Evolutionary conservation across 495 filamentous ascomycete species (phyloP), one percentile per base, ranked within the genome.

Genomic region (Penicillium psychrofluorescens): DNA sequence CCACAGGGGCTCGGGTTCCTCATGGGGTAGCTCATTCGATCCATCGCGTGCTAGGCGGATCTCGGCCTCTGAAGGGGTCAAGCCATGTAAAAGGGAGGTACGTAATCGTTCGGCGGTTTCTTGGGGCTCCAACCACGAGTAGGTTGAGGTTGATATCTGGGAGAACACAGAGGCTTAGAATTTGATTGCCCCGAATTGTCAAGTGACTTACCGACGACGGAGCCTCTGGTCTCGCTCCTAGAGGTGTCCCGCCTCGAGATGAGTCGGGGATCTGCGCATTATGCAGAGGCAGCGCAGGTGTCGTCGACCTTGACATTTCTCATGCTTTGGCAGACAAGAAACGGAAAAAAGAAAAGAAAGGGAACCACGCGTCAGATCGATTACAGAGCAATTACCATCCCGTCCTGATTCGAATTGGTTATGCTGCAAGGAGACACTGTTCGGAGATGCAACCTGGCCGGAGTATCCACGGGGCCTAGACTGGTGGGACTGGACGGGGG

Each of bases 1-100:
- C 86, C 92, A 97, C 40, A 96, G 65, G 11, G 92, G 90, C 67
- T 99, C 92, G 5, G 90, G 88, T 46, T 90, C 84, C 43, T 95
- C 88, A 52, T 90, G 88, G 6, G 91, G 88, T 36, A 99, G 83
- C 64, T 99, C 92, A 59, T 99, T 99, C 8, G 86, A 81, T 16
- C 92, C 92, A 74, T 92, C 76, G 43, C 82, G 79, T 45, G 81
- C 76, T 28, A 95, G 69, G 44, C 91, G 81, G 27, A 85, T 70
- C 48, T 86, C 75, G 11, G 88, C 90, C 63, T 95, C 88, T 6
- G 82, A 71, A 3, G 88, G 84, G 1, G 85, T 77, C 14, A 99
- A 75, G 28, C 92, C 92, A 51, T 87, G 73, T 11, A 70, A 77
- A 16, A 95, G 71, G 16, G 91, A 96, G n/a, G 92, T 89, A 38